Base-by-base conservation (phyloP, 2,329 filamentous ascomycete species). In the Elsinoe australis region DNA sequence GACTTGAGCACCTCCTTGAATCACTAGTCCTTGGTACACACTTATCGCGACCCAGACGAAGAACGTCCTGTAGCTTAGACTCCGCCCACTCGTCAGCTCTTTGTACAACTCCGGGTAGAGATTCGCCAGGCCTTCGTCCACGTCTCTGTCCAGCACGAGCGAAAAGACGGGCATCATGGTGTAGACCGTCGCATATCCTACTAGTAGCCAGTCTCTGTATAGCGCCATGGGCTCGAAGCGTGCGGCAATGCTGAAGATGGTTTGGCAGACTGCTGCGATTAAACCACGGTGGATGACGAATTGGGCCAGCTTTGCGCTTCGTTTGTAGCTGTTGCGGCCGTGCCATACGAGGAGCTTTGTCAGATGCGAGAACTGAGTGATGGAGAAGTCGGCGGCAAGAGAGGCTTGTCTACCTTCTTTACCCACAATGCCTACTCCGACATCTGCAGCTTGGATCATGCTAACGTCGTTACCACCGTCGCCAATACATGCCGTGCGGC, bases 341-440 rank as follows among this genome's bases (percentile, higher is more conserved):
- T 98, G 94, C 92, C 94, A 98, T 29, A 98, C 88, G n/a, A 98
- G 78, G 1, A 98, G 76, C 66, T 96, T 98, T 42, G 90, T 94
- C 15, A 98, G 71, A 63, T 98, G 88, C 60, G 82, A 85, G 67
- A 98, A 98, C 59, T 95, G 89, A 52, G 88, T 87, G 57, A 98
- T 94, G 51, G 85, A 92, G 66, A 98, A 98, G 64, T 98, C 92
- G 8, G 92, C 94, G 0, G 94, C 94, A 38, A 98, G 75, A 61
- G 85, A 92, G 28, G 92, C 92, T 70, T 98, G 92, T 17, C 87
- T 81, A 26, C 92, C 92, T 71, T 98, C 92, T 71, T 98, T 98
- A 52, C 92, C 92, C 1, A 96, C 92, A 53, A 98, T 98, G 52
- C 92, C 92, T 19, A 98, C 90, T 52, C 94, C 94, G 0, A 98